These are phyloP conservation scores for Alternaria ethzedia DNA, from an alignment of 2,329 filamentous ascomycete species.

Conservation along the genomic window DNA sequence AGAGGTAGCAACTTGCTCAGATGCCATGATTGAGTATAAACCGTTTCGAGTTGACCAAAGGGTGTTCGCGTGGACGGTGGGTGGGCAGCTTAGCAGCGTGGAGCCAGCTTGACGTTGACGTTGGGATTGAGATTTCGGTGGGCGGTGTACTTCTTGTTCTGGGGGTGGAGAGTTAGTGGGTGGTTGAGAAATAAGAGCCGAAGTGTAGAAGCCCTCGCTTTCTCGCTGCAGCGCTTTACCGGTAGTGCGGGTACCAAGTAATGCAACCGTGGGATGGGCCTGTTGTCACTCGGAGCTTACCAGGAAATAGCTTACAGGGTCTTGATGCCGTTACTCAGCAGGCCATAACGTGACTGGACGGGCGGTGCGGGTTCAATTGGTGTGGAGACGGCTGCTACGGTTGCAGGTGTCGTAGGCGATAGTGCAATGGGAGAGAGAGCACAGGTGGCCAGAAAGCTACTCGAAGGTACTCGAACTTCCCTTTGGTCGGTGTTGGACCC, in stretches of 20 bases:
- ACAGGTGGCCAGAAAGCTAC: constrained; percentile 17
- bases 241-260: constrained; percentile 9
- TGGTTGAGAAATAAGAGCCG: neutral
- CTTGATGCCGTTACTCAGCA: constrained; percentile 5
- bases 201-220: neutral
- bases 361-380: constrained; percentile 14
- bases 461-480: constrained; percentile 27
- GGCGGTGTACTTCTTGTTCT: neutral
- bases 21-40: constrained; percentile 48
- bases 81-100: constrained; percentile 31
- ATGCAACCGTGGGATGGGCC: constrained; percentile 1
- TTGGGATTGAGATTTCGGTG: neutral
- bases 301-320: constrained; percentile 9
- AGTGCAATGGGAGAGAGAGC: constrained; percentile 4
- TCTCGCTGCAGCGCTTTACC: neutral
- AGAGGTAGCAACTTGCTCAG: constrained; percentile 44
- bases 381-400: constrained; percentile 6
- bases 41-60: constrained; percentile 49
- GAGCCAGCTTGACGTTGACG: constrained; percentile 34
- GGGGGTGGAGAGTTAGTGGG: neutral
- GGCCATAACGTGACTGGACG: constrained; percentile 5
- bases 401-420: neutral
- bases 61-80: constrained; percentile 44
- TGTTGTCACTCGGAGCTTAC: constrained; percentile 13
- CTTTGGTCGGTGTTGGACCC: constrained; percentile 4